Evolutionary conservation across 225 moss, liverwort and hornwort species (phyloP).

Genomic region (Pseudoscleropodium purum): DNA sequence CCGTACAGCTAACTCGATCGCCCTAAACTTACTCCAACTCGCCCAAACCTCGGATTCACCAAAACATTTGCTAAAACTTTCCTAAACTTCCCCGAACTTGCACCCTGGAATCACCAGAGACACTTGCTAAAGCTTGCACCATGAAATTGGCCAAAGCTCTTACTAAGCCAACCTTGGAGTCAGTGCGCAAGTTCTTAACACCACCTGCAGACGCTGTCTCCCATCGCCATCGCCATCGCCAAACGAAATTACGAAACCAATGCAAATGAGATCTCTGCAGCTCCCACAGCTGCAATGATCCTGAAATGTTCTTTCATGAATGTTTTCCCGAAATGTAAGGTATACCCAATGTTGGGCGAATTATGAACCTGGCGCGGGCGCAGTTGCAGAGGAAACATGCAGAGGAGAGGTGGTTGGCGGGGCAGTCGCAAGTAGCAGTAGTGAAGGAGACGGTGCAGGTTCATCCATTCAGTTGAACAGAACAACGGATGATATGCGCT

Average conservation of each 20-base stretch:
- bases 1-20: background rate
- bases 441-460: background rate
- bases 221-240: background rate
- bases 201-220: background rate
- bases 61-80: background rate
- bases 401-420: background rate
- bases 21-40: background rate
- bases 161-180: background rate
- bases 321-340: background rate
- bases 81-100: background rate
- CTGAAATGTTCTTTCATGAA: no score
- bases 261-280: background rate
- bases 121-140: background rate
- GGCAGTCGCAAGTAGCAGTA: background rate
- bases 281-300: background rate
- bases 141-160: background rate
- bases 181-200: background rate
- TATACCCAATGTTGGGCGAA: background rate
- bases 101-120: background rate
- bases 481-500: no score
- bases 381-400: background rate
- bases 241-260: background rate
- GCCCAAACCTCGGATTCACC: background rate
- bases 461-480: background rate
- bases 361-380: background rate